These are phyloP conservation scores for Microsporum ferrugineum DNA, from an alignment of 2,329 filamentous ascomycete genomes.

Conservation along the genomic window DNA sequence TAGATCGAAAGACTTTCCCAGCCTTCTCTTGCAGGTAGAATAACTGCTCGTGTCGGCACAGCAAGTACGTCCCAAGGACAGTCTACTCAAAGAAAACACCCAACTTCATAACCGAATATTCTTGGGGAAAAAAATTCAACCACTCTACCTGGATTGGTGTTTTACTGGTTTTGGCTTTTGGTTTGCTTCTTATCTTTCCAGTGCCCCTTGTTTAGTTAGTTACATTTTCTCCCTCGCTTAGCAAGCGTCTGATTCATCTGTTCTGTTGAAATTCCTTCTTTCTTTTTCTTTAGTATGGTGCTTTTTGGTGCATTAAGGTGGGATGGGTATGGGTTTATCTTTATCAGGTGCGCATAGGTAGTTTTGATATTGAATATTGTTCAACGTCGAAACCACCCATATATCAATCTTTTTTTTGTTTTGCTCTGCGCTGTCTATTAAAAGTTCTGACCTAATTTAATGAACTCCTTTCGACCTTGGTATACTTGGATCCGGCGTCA, in stretches of 20 bases:
- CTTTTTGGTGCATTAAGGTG: neutral
- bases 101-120: neutral
- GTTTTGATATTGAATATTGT: neutral
- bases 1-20: conserved; percentile 39
- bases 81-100: neutral
- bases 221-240: neutral
- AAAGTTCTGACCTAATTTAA: conserved; percentile 1
- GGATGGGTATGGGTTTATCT: neutral
- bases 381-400: neutral
- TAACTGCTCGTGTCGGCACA: neutral
- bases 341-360: neutral
- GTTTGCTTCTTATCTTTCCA: neutral
- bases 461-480: neutral
- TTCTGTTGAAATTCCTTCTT: neutral
- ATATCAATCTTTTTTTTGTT: neutral
- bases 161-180: neutral
- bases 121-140: neutral
- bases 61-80: neutral
- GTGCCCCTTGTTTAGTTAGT: neutral
- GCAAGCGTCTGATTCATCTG: neutral
- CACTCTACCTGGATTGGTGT: neutral
- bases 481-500: neutral
- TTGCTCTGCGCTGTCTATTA: neutral
- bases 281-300: neutral
- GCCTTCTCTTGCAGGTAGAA: conserved; percentile 32